phyloP scores from a whole-genome alignment of 768 basidiomycete species.

The Amanita jacksonii region DNA sequence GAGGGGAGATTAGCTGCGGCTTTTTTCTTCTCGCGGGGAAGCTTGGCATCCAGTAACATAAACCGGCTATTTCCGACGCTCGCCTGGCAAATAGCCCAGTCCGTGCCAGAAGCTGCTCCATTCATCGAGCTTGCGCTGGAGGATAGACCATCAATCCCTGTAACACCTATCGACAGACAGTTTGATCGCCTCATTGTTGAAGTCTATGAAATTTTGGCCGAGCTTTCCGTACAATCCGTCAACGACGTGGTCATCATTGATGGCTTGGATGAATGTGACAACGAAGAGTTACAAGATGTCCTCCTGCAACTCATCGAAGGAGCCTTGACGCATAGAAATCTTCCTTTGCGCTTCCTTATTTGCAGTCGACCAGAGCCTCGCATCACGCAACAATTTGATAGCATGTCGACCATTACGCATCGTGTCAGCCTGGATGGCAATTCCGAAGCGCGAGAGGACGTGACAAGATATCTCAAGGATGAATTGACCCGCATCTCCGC shows the following conservation, averaged over 20 bases:
- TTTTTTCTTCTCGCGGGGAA: neutral
- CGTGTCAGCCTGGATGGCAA: neutral
- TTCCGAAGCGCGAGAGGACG: neutral
- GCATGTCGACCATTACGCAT: neutral
- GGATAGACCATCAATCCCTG: neutral
- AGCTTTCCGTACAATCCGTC: neutral
- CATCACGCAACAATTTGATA: neutral
- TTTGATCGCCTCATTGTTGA: neutral
- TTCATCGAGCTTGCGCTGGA: neutral
- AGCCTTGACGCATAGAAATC: neutral
- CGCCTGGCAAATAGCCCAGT: neutral
- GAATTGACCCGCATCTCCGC: neutral
- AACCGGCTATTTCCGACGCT: neutral
- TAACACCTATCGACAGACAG: neutral
- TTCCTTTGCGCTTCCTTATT: conserved; percentile 1
- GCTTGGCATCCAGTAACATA: neutral
- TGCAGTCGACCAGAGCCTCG: neutral
- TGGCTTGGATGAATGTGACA: conserved; percentile 1
- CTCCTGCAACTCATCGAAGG: neutral
- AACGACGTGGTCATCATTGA: neutral
- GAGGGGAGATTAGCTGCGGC: neutral
- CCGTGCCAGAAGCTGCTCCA: neutral
- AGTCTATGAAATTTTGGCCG: neutral
- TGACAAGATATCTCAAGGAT: neutral
- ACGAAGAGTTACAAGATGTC: neutral